Evolutionary conservation across 257 asterid species (phyloP), one percentile per base, ranked within the genome.

Genomic region (Vinca minor): DNA sequence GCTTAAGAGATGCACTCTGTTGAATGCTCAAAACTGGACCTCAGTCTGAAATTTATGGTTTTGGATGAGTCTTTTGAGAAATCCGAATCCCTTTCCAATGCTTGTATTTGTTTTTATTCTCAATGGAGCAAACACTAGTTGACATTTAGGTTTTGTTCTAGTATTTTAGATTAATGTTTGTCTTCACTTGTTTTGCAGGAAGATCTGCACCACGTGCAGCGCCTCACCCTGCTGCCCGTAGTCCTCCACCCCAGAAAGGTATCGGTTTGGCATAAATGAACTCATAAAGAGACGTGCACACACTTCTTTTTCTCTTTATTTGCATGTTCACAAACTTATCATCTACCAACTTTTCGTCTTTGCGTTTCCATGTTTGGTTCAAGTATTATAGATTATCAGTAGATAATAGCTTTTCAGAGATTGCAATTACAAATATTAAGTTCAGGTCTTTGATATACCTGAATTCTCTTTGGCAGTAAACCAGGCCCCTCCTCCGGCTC

Each of bases 181-280:
- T 9, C 64, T 39, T 11, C 17, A 15, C 32, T 7, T 57, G 5
- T 48, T 64, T 59, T 64, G 31, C 84, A 91, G 98, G 98, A 78
- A 80, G 98, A 79, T 77, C 94, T 58, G 71, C 98, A 17, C 87
- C 95, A 10, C 94, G 98, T 65, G 78, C 90, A 12, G 85, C 96
- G 20, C 80, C 86, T 35, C 96, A 89, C 36, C 81, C 85, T 44
- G 90, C 91, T 9, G 69, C 89, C 20, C 69, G 77, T 1, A 73
- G 45, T 66, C 87, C 89, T 12, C 84, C 87, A 45, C 89, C 87
- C 34, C 84, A 76, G 44, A 69, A 62, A 63, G 96, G 96, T 85
- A 26, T 9, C 39, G 42, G 48, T 3, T 18, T 52, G 23, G 20
- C 52, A 55, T 56, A 11, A 28, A 12, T 18, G 5, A 21, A 5